Percentiles rank a stretch among this genome's conserved stretches.
Evolutionary conservation across 2,329 filamentous ascomycete species (phyloP).

Genomic region (Ceratocystis ficicola): DNA sequence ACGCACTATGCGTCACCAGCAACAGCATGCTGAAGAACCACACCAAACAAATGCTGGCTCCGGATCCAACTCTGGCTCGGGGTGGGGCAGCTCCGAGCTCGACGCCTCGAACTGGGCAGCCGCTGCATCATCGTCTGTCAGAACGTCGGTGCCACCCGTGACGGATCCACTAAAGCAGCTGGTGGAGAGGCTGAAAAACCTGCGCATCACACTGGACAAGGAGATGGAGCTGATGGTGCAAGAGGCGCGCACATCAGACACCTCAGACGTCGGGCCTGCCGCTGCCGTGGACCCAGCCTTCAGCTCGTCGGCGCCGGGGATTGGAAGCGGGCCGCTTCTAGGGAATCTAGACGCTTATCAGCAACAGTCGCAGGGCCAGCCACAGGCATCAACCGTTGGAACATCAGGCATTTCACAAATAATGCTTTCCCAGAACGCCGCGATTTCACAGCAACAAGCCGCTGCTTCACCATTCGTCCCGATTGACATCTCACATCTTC

Average conservation of each 20-base stretch:
- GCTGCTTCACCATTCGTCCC: neutral
- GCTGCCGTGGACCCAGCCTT: neutral
- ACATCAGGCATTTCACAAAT: neutral
- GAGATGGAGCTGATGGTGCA: conserved; percentile 19
- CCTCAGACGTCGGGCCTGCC: neutral
- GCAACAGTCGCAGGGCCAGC: conserved; percentile 7
- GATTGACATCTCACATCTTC: conserved; percentile 8
- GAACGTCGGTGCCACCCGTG: neutral
- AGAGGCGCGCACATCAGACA: neutral
- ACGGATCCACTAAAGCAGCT: conserved; percentile 23
- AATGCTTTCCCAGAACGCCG: neutral
- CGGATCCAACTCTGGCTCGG: too few relatives aligned
- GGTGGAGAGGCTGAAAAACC: conserved; percentile 18
- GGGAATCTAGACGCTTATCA: neutral
- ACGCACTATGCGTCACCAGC: conserved; percentile 22
- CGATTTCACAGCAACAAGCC: neutral
- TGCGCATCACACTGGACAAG: conserved; percentile 19
- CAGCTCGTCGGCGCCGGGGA: neutral
- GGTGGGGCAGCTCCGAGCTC: neutral
- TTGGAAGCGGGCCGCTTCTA: neutral
- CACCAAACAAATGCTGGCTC: too few relatives aligned
- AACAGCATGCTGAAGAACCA: neutral
- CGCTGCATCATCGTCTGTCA: neutral
- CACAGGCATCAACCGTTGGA: conserved; percentile 18
- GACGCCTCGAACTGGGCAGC: neutral